Evolutionary conservation across 192 early-diverging fungal genomes (phyloP).

Genomic region (Backusella psychrophila): DNA sequence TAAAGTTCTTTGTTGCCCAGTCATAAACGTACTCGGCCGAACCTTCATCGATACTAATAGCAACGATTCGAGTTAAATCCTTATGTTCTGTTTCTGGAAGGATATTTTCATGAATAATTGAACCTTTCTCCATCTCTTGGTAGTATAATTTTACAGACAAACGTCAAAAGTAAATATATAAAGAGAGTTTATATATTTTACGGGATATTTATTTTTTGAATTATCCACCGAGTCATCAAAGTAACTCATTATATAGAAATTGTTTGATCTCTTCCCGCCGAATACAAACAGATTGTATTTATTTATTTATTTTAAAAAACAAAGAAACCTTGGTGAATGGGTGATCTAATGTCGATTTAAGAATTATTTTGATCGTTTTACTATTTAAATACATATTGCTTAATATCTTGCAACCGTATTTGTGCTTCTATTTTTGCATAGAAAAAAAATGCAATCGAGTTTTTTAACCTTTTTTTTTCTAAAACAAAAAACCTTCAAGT

Average conservation of each 20-base stretch:
- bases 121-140: background rate
- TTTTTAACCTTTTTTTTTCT: too few species aligned
- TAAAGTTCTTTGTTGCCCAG: conserved; percentile 31
- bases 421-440: too few species aligned
- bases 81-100: background rate
- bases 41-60: conserved; percentile 20
- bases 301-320: too few species aligned
- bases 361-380: background rate
- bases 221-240: background rate
- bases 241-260: too few species aligned
- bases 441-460: too few species aligned
- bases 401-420: too few species aligned
- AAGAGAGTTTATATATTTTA: background rate
- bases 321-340: background rate
- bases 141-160: background rate
- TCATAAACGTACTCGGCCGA: conserved; percentile 31
- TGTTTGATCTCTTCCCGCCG: too few species aligned
- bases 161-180: background rate
- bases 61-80: conserved; percentile 11
- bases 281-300: too few species aligned
- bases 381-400: background rate
- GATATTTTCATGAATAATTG: background rate
- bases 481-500: too few species aligned
- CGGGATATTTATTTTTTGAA: background rate
- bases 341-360: background rate